Conservation (phyloP, 208 protist genomes). For the Acanthamoeba triangularis region DNA sequence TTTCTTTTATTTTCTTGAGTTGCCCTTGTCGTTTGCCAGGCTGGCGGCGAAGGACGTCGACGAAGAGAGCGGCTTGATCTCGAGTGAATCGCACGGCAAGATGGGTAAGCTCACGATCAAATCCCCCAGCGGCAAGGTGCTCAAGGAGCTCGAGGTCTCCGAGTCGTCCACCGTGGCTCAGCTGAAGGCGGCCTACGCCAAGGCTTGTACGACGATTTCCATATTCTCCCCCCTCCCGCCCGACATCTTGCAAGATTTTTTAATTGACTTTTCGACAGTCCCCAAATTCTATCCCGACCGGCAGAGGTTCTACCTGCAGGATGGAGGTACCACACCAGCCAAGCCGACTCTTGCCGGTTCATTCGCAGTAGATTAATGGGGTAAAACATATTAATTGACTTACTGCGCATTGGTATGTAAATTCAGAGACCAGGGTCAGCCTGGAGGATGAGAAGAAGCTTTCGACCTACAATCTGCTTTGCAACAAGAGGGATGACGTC, state of each 20-base stretch:
- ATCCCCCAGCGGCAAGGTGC: conserved; percentile 19
- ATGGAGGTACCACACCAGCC: not conserved
- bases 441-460: conserved; percentile 51
- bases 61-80: no score
- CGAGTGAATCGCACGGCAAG: not conserved
- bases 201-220: conserved; percentile 9
- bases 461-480: not conserved
- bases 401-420: not conserved
- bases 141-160: conserved; percentile 7
- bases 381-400: not conserved
- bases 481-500: not conserved
- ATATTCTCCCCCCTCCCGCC: no score
- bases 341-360: not conserved
- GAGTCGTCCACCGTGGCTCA: conserved; percentile 2
- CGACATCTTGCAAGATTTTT: not conserved
- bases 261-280: not conserved
- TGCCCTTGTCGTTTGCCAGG: no score
- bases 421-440: not conserved
- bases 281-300: conserved; percentile 32
- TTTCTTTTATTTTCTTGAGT: no score
- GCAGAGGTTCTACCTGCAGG: conserved; percentile 15
- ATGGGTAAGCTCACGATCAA: conserved; percentile 34
- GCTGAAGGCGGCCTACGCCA: conserved; percentile 7
- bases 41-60: no score
- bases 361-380: no score